phyloP scores from a whole-genome alignment of 2,329 filamentous ascomycete species.

The Aureobasidium sp. region DNA sequence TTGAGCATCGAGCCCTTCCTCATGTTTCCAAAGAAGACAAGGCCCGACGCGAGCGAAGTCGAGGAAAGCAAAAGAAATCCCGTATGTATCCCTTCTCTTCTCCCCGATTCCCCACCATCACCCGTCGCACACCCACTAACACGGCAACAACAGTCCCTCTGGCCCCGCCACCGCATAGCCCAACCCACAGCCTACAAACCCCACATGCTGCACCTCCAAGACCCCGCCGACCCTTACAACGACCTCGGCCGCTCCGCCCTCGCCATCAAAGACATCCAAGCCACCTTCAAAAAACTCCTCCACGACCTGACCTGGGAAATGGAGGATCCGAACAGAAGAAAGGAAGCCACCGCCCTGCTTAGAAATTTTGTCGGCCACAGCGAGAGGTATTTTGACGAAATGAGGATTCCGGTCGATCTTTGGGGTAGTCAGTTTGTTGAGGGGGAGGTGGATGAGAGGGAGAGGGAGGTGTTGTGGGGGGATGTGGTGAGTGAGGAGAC shows the following conservation, averaged over 20 bases:
- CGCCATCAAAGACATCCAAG: constrained; percentile 42
- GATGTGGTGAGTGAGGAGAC: background rate
- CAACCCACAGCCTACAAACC: constrained; percentile 22
- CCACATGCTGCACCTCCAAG: constrained; percentile 46
- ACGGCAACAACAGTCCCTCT: constrained; percentile 9
- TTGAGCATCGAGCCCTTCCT: constrained; percentile 41
- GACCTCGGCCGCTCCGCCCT: constrained; percentile 45
- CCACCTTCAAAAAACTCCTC: constrained; percentile 22
- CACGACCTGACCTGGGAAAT: constrained; percentile 8
- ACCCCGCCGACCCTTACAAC: constrained; percentile 49
- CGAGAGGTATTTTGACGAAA: constrained; percentile 20
- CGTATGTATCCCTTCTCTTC: background rate
- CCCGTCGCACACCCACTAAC: too few relatives aligned
- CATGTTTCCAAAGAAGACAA: constrained; percentile 32
- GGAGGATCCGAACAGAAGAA: background rate
- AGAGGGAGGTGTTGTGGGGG: background rate
- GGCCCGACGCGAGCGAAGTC: background rate
- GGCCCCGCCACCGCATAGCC: constrained; percentile 12
- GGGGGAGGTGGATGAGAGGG: background rate
- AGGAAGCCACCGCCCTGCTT: constrained; percentile 15
- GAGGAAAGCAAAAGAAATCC: background rate
- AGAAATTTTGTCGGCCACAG: constrained; percentile 21
- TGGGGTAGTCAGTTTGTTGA: background rate
- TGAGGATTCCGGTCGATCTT: constrained; percentile 18
- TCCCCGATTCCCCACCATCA: background rate